Base-by-base conservation (phyloP, 2,329 filamentous ascomycete species). In the Arthrobotrys entomopaga region DNA sequence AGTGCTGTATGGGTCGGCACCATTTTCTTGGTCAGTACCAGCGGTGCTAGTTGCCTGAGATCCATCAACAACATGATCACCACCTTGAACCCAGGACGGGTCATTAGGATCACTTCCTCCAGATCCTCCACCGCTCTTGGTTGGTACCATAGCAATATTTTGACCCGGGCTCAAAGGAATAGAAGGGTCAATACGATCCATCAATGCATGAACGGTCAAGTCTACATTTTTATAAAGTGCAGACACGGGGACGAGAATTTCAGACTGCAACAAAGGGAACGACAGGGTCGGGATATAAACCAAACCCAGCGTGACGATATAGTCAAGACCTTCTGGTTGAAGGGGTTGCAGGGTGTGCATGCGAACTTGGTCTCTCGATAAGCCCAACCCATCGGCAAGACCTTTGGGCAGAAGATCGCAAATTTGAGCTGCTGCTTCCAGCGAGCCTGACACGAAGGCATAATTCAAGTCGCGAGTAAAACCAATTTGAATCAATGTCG, bases 401-500 rank as follows among this genome's bases (percentile, higher is more conserved):
- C 91, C 92, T 60, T 84, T 78, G 0, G 93, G 93, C 2, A 97
- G 84, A 77, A 87, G 91, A 61, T 87, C 83, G 83, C 97, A 96
- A 79, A 99, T 91, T 82, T 98, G 94, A 43, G 88, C 88, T 3
- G 92, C 90, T 16, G 93, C 91, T 76, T 89, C 85, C 13, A 88
- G 85, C 76, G 90, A 88, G 20, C 84, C 84, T 10, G 90, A 89
- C 26, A 98, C 91, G 80, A 96, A 97, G 7, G 86, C 83, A 81
- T 95, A 99, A 83, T 96, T 94, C 78, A 96, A 86, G 0, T 87
- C 86, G 79, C 88, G 90, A 60, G 87, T 84, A 85, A 98, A 97
- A 38, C 91, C 95, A 76, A 98, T 86, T 80, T 97, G 92, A 77
- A 97, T 89, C 78, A 91, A 82, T 2, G 87, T 88, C 0, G 87